Conservation (phyloP, 306 rosid species). For the Vachellia collinsii region DNA sequence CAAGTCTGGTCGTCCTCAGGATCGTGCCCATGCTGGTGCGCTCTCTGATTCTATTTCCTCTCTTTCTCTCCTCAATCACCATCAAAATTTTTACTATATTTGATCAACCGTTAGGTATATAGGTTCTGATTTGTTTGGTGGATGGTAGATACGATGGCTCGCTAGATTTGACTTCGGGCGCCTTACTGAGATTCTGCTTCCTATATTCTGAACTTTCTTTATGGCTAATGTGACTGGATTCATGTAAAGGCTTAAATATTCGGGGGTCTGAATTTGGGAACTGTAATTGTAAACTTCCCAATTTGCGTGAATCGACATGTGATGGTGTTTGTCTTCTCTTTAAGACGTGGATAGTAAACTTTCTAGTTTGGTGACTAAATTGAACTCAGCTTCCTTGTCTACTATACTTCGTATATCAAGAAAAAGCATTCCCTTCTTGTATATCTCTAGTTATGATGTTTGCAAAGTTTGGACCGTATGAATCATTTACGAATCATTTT, state of each 20-base stretch:
- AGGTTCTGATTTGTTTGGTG: background rate
- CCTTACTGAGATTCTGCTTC: background rate
- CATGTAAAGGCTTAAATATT: background rate
- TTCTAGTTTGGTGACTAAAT: background rate
- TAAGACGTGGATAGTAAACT: background rate
- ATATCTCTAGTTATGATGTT: background rate
- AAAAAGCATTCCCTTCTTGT: conserved; percentile 1
- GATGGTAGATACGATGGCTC: background rate
- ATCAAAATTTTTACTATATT: background rate
- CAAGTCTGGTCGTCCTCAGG: conserved; percentile 94
- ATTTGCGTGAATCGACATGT: background rate
- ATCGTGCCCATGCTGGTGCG: conserved; percentile 78
- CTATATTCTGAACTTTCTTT: background rate
- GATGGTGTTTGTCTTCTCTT: conserved; percentile 1
- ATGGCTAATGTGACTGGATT: conserved; percentile 7
- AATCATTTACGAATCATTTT: background rate
- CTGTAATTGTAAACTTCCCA: background rate
- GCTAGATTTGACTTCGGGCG: background rate
- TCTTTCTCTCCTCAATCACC: background rate
- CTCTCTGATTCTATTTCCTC: background rate
- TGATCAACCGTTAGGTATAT: background rate
- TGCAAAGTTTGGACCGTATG: background rate
- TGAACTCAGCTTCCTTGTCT: background rate
- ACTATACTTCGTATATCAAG: background rate
- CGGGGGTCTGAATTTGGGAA: background rate